Base-by-base conservation (phyloP, 768 basidiomycete genomes). In the Tulasnella sp. region DNA sequence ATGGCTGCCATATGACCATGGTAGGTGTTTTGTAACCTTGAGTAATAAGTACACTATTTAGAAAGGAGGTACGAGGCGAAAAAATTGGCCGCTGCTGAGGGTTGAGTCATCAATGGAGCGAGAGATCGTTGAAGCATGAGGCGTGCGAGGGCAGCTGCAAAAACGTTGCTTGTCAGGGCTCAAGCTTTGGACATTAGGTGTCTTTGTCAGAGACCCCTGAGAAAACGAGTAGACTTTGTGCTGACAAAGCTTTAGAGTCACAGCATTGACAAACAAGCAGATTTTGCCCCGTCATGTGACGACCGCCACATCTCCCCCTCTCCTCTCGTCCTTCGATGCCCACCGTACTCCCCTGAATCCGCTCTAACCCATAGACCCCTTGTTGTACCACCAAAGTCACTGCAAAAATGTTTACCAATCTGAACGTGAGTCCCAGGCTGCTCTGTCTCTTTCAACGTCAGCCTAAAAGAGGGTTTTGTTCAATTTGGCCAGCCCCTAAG, bases 261-360 rank as follows among this genome's bases (percentile, higher is more conserved):
- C 57, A 61, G 57, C 57, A 61, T 61, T 6, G 57, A 61, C 57
- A 61, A 61, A 61, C 57, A 55, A 61, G 57, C 57, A 61, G 57
- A 61, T 61, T 61, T 61, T 61, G 57, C 57, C 57, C 57, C 57
- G 29, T 61, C 57, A 61, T 61, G 57, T 61, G 57, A 61, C 57
- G n/a, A 61, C 57, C 57, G 57, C 57, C 57, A 61, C 57, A 61
- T 61, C 57, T 61, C 57, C 57, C 57, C 57, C 57, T 61, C 57
- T 61, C 57, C 57, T 61, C 29, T 26, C 57, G 57, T 26, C 57
- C 57, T 61, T 61, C 57, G 57, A 61, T 61, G 57, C 57, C 57
- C 57, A 61, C 57, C 57, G 57, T 61, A 61, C 29, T 61, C 57
- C 57, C 57, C 57, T 61, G 57, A 61, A 61, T 26, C 57, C 13